A percentile compares a stretch with the other conserved stretches of the same genome.
phyloP scores from a whole-genome alignment of 1,139 yeast genomes.

The Hyphopichia wangnamkhiaoensis region DNA sequence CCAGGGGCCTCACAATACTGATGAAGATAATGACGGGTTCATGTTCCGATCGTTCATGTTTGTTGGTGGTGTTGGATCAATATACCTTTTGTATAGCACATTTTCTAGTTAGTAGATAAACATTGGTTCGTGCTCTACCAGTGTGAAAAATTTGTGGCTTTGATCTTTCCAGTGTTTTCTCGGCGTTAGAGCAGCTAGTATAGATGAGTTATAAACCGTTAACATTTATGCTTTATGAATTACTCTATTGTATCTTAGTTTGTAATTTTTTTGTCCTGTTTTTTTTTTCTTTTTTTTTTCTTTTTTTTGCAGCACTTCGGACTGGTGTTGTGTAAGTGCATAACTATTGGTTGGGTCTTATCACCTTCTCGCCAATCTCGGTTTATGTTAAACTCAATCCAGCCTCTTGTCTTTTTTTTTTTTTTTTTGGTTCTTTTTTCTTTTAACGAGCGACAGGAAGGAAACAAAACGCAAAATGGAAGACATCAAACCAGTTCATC shows the following conservation, averaged over 20 bases:
- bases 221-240: too few relatives aligned
- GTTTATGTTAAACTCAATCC: too few relatives aligned
- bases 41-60: constrained; percentile 23
- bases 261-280: not conserved
- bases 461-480: too few relatives aligned
- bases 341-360: too few relatives aligned
- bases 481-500: too few relatives aligned
- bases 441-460: too few relatives aligned
- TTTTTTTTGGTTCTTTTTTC: too few relatives aligned
- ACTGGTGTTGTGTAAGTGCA: constrained; percentile 1
- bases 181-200: too few relatives aligned
- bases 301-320: not conserved
- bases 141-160: too few relatives aligned
- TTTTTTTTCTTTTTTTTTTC: not conserved
- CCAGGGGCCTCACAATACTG: constrained; percentile 26
- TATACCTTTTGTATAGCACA: constrained; percentile 26
- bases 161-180: too few relatives aligned
- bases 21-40: constrained; percentile 21
- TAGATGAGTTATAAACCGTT: too few relatives aligned
- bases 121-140: not conserved
- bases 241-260: not conserved
- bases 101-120: constrained; percentile 8
- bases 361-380: too few relatives aligned
- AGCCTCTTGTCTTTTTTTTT: not conserved
- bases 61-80: constrained; percentile 35